Evolutionary conservation across 2,329 filamentous ascomycete genomes (phyloP).

Genomic region (Madurella mycetomatis): DNA sequence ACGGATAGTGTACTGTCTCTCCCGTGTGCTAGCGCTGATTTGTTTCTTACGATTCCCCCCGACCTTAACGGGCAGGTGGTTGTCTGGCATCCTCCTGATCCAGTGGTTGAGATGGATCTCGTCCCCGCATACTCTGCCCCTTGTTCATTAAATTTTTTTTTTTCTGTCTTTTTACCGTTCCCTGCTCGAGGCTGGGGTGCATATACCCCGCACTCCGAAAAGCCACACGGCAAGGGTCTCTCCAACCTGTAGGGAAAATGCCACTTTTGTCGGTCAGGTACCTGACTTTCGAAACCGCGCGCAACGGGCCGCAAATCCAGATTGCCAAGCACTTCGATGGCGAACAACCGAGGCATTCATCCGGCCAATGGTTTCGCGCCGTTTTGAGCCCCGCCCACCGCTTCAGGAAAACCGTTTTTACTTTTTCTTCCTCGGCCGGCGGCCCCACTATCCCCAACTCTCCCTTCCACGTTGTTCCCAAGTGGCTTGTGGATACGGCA

Average conservation of each 20-base stretch:
- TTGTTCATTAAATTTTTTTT: neutral
- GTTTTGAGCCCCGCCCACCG: constrained; percentile 13
- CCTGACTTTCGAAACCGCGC: constrained; percentile 12
- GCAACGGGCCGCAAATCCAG: constrained; percentile 28
- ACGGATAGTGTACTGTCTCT: neutral
- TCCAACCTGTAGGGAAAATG: neutral
- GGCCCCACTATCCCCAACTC: neutral
- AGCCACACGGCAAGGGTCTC: constrained; percentile 1
- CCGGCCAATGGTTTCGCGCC: constrained; percentile 19
- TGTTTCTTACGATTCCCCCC: constrained; percentile 1
- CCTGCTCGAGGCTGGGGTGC: constrained; percentile 13
- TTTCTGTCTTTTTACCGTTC: neutral
- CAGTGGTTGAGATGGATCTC: constrained; percentile 13
- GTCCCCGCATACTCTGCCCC: constrained; percentile 15
- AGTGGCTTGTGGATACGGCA: too few relatives aligned
- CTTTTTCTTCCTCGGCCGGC: neutral
- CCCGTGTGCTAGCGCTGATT: neutral
- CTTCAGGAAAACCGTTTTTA: constrained; percentile 22
- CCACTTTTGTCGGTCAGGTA: constrained; percentile 12
- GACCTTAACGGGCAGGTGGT: constrained; percentile 20
- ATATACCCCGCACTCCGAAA: constrained; percentile 21
- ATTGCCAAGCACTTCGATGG: constrained; percentile 22
- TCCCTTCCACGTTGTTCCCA: too few relatives aligned
- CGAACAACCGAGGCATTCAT: constrained; percentile 20
- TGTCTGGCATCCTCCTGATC: constrained; percentile 4